Conservation (phyloP, 2,329 filamentous ascomycete species). For the Fusarium palustre region DNA sequence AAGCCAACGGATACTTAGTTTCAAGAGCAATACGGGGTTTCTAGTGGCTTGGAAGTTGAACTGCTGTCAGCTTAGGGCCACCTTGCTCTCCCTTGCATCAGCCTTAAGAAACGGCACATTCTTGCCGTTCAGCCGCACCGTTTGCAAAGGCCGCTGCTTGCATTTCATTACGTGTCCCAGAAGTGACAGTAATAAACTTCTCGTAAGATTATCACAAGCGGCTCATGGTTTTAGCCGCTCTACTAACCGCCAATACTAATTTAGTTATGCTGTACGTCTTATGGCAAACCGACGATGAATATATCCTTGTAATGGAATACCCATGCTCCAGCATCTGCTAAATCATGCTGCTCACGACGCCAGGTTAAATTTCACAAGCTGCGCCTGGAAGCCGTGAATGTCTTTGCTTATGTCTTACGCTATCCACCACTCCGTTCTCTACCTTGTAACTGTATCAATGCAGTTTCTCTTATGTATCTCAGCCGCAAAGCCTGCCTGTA, state of each 20-base stretch:
- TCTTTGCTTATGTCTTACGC: neutral
- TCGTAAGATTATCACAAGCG: neutral
- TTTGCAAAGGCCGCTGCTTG: neutral
- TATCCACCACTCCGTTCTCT: neutral
- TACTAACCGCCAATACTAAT: neutral
- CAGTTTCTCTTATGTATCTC: neutral
- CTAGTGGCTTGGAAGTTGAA: neutral
- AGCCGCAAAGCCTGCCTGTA: neutral
- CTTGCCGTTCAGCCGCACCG: conserved; percentile 6
- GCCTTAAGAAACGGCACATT: neutral
- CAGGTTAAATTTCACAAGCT: neutral
- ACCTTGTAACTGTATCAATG: neutral
- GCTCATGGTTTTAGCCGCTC: neutral
- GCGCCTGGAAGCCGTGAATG: neutral
- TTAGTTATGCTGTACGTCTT: neutral
- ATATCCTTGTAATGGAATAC: neutral
- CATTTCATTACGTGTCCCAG: neutral
- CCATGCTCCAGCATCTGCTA: neutral
- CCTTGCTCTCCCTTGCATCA: neutral
- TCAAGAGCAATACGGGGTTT: neutral
- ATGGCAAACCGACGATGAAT: neutral
- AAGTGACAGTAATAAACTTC: neutral
- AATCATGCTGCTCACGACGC: neutral
- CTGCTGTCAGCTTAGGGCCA: neutral
- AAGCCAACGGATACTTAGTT: neutral